phyloP scores from a whole-genome alignment of 2,329 filamentous ascomycete genomes.

The Pezicula radicicola region DNA sequence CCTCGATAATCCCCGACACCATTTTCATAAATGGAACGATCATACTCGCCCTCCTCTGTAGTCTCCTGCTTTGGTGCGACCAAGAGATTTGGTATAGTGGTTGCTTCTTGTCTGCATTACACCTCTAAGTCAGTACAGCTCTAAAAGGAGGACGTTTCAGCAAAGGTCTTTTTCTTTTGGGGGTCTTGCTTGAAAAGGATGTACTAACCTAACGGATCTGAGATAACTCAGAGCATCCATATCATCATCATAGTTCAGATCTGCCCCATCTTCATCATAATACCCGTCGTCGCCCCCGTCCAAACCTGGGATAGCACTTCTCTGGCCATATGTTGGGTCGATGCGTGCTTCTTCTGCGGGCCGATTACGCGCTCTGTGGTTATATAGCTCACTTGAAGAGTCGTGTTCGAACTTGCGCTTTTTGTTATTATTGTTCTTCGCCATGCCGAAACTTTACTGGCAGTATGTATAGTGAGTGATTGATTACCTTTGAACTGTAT shows the following conservation, averaged over 20 bases:
- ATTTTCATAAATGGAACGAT: slow-evolving; percentile 45
- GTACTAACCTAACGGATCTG: slow-evolving; percentile 64
- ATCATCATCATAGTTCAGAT: slow-evolving; percentile 65
- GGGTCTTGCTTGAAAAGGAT: neutral
- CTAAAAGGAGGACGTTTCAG: slow-evolving; percentile 34
- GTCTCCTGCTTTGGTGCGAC: slow-evolving; percentile 51
- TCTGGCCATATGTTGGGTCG: slow-evolving; percentile 68
- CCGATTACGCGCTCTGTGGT: slow-evolving; percentile 17
- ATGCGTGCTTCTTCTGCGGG: slow-evolving; percentile 32
- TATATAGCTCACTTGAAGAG: slow-evolving; percentile 12
- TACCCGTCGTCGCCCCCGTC: slow-evolving; percentile 37
- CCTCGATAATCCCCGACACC: slow-evolving; percentile 54
- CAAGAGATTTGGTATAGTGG: slow-evolving; percentile 67
- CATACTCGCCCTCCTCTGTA: slow-evolving; percentile 28
- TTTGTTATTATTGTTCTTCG: slow-evolving; percentile 16
- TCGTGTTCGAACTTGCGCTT: slow-evolving; percentile 16
- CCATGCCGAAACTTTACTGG: neutral
- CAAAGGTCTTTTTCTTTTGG: slow-evolving; percentile 16
- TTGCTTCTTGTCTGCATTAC: slow-evolving; percentile 67
- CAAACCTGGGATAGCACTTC: slow-evolving; percentile 66
- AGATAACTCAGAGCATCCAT: slow-evolving; percentile 67
- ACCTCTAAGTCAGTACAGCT: slow-evolving; percentile 41
- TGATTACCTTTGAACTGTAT: no score
- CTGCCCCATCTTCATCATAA: slow-evolving; percentile 39
- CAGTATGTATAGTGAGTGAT: neutral